Percentiles rank a stretch among this genome's conserved stretches.
phyloP scores from a whole-genome alignment of 306 rosid species.

The Lathyrus oleraceus region DNA sequence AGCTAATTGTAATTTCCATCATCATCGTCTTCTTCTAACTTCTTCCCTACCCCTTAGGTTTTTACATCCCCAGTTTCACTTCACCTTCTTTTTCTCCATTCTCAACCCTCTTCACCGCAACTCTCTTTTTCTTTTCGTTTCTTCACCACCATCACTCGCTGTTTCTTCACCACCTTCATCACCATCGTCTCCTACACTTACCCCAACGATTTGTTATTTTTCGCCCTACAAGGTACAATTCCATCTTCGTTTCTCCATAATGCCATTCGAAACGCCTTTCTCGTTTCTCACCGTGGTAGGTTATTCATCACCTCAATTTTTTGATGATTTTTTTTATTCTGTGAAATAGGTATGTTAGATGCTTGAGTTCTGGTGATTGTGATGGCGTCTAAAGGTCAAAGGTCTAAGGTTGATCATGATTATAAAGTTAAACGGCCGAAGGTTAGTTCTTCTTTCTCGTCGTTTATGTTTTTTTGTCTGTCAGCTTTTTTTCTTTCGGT shows the following conservation, averaged over 20 bases:
- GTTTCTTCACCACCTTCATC: too few relatives aligned
- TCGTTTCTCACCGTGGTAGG: constrained; percentile 8
- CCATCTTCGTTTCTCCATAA: background rate
- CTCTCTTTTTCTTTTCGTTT: constrained; percentile 5
- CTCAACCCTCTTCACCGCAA: background rate
- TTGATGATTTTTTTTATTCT: background rate
- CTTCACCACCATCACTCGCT: constrained; percentile 4
- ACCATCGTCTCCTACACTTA: background rate
- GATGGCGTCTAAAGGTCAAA: constrained; percentile 94
- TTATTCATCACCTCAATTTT: background rate
- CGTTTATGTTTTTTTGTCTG: background rate
- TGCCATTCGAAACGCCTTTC: background rate
- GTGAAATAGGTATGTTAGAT: constrained; percentile 30
- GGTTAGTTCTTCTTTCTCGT: constrained; percentile 44
- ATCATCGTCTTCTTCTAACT: background rate
- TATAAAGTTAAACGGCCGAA: constrained; percentile 77
- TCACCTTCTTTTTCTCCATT: constrained; percentile 5
- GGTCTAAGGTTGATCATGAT: constrained; percentile 84
- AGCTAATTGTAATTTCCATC: constrained; percentile 28
- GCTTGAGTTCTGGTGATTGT: constrained; percentile 24
- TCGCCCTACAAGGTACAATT: constrained; percentile 15
- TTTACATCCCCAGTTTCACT: background rate
- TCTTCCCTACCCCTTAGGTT: constrained; percentile 25
- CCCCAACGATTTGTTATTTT: background rate
- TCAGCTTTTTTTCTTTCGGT: background rate